These are phyloP conservation scores for Ogataea nitratoaversa DNA, from an alignment of 805 yeast species.

Conservation along the genomic window DNA sequence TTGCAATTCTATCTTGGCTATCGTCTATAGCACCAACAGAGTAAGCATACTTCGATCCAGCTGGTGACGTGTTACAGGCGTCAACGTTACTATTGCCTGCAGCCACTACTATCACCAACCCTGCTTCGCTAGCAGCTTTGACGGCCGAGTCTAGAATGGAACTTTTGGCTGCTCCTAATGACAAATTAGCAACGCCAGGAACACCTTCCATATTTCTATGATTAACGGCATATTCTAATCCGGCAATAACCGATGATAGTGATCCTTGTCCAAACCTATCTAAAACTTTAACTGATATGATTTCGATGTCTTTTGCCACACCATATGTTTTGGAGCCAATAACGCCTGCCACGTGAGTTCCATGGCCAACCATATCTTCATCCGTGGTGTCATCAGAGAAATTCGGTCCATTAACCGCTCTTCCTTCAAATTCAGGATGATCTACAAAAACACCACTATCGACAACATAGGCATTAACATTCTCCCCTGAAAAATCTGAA, in stretches of 20 bases:
- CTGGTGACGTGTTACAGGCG: conserved; percentile 86
- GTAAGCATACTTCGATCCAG: conserved; percentile 65
- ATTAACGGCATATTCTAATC: conserved; percentile 63
- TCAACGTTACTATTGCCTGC: conserved; percentile 81
- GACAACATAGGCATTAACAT: conserved; percentile 69
- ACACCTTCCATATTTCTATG: conserved; percentile 38
- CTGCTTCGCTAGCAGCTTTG: conserved; percentile 67
- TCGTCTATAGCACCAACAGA: conserved; percentile 91
- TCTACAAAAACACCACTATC: conserved; percentile 75
- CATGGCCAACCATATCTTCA: conserved; percentile 76
- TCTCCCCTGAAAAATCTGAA: conserved; percentile 44
- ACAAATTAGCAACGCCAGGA: conserved; percentile 70
- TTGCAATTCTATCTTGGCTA: conserved; percentile 60
- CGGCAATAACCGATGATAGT: conserved; percentile 58
- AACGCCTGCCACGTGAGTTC: conserved; percentile 90
- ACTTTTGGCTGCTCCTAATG: conserved; percentile 73
- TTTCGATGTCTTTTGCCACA: conserved; percentile 64
- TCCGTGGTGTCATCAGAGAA: conserved; percentile 59
- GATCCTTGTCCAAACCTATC: conserved; percentile 68
- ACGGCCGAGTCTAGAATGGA: conserved; percentile 69
- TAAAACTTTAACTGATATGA: conserved; percentile 74
- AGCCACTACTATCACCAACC: conserved; percentile 70
- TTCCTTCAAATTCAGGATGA: conserved; percentile 61
- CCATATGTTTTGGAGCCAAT: conserved; percentile 79
- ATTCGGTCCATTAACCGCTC: conserved; percentile 58